Percentiles rank a stretch among this genome's conserved stretches.
Conservation (phyloP, 805 yeast genomes). For the Suhomyces canberraensis region DNA sequence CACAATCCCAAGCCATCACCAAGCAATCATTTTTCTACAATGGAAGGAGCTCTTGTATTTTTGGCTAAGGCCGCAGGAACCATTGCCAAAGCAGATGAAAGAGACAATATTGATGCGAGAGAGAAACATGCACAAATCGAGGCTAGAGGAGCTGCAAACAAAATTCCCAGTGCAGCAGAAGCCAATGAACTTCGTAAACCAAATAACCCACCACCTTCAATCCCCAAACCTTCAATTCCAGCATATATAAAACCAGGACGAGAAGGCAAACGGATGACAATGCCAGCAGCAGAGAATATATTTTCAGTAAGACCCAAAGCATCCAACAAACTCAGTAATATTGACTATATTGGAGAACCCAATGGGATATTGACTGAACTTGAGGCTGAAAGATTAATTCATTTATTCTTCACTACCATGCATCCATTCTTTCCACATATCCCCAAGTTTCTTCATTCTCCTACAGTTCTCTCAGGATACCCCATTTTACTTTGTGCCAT, state of each 20-base stretch:
- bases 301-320: slow-evolving; percentile 46
- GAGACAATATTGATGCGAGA: slow-evolving; percentile 57
- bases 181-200: no score
- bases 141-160: slow-evolving; percentile 1
- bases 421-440: slow-evolving; percentile 90
- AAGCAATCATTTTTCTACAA: slow-evolving; percentile 35
- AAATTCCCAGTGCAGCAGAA: not conserved
- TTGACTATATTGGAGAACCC: slow-evolving; percentile 62
- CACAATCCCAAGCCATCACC: slow-evolving; percentile 2
- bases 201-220: no score
- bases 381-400: slow-evolving; percentile 57
- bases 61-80: slow-evolving; percentile 79
- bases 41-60: slow-evolving; percentile 64
- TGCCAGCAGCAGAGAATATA: slow-evolving; percentile 45
- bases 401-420: slow-evolving; percentile 68
- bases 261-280: slow-evolving; percentile 24
- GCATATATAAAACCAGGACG: slow-evolving; percentile 16
- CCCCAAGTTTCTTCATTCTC: slow-evolving; percentile 67
- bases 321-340: slow-evolving; percentile 47
- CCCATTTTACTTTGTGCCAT: slow-evolving; percentile 81
- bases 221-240: slow-evolving; percentile 15
- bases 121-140: slow-evolving; percentile 49
- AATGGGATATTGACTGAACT: slow-evolving; percentile 55
- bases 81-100: slow-evolving; percentile 63
- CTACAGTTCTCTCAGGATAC: slow-evolving; percentile 65